Conservation (phyloP, 176 grass and related monocot species). For the Aegilops sharonensis region DNA sequence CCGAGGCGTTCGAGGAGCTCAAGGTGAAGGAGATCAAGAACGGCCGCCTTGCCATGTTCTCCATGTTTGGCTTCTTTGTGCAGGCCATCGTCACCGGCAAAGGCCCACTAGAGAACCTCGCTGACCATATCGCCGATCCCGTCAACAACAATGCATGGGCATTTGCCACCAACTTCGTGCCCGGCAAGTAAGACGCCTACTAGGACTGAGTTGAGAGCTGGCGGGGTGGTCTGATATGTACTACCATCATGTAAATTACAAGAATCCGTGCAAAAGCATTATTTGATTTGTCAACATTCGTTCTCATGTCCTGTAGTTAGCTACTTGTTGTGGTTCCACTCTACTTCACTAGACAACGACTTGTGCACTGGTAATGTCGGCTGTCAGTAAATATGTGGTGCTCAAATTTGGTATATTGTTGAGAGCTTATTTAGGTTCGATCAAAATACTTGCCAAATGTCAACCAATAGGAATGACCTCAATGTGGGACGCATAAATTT, state of each 20-base stretch:
- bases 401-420: too few relatives aligned
- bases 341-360: too few relatives aligned
- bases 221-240: background rate
- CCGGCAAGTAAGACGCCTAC: conserved; percentile 39
- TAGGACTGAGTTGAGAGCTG: too few relatives aligned
- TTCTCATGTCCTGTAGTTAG: background rate
- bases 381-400: too few relatives aligned
- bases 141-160: conserved; percentile 84
- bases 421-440: too few relatives aligned
- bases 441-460: too few relatives aligned
- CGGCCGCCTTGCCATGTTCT: conserved; percentile 91
- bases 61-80: conserved; percentile 79
- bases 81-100: conserved; percentile 80
- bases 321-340: too few relatives aligned
- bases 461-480: too few relatives aligned
- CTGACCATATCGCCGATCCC: conserved; percentile 57
- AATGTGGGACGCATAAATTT: too few relatives aligned
- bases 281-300: background rate
- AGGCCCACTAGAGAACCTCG: conserved; percentile 73
- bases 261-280: background rate
- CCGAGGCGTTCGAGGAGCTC: conserved; percentile 55
- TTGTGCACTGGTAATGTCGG: too few relatives aligned
- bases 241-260: background rate
- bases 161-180: conserved; percentile 82
- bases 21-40: conserved; percentile 99